Conservation (phyloP, 352 stramenopile genomes). For the Globisporangium lucens region DNA sequence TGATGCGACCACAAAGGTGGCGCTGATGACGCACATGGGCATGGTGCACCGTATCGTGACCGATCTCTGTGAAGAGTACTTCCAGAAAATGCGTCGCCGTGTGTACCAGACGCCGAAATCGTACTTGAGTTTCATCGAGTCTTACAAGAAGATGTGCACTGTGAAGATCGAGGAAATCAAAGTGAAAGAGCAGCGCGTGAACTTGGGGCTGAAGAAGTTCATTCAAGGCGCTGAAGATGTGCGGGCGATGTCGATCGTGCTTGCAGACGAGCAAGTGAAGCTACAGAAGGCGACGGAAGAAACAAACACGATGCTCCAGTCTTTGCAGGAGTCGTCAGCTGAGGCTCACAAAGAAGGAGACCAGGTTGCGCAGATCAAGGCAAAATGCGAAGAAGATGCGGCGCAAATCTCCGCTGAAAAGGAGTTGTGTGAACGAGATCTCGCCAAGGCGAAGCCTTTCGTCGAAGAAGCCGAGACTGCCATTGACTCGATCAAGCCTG, state of each 20-base stretch:
- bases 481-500: slow-evolving; percentile 97
- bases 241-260: slow-evolving; percentile 95
- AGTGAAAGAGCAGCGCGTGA: slow-evolving; percentile 96
- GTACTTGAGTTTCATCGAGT: slow-evolving; percentile 98
- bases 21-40: slow-evolving; percentile 97
- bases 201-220: slow-evolving; percentile 96
- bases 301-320: slow-evolving; percentile 97
- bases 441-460: slow-evolving; percentile 98
- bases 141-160: slow-evolving; percentile 97
- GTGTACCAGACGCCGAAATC: slow-evolving; percentile 99
- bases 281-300: slow-evolving; percentile 95
- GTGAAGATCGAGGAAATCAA: slow-evolving; percentile 94
- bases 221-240: slow-evolving; percentile 97
- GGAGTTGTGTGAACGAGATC: slow-evolving; percentile 92
- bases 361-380: slow-evolving; percentile 95
- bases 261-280: slow-evolving; percentile 96
- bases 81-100: slow-evolving; percentile 95
- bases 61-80: slow-evolving; percentile 98
- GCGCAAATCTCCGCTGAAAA: slow-evolving; percentile 95
- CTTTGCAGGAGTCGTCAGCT: slow-evolving; percentile 93
- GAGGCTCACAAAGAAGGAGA: slow-evolving; percentile 97
- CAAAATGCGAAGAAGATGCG: slow-evolving; percentile 95
- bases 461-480: slow-evolving; percentile 97
- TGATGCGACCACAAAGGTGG: slow-evolving; percentile 76
- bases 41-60: slow-evolving; percentile 97